Evolutionary conservation across 179 eudicot species (phyloP).

Genomic region (Silene vulgaris): DNA sequence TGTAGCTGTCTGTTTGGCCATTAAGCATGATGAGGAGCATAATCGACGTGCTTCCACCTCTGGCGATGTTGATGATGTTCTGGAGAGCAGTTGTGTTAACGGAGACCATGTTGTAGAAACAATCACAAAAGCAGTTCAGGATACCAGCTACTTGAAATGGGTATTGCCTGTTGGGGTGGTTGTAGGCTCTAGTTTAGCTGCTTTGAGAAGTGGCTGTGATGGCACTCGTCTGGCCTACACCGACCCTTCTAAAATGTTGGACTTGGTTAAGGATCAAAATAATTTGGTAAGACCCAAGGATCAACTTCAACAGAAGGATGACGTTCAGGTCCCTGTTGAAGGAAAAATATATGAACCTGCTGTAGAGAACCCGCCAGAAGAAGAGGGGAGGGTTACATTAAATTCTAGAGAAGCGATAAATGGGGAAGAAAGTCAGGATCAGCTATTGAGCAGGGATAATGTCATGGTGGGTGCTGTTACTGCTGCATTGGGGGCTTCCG

Average conservation of each 20-base stretch:
- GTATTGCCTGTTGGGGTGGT: slow-evolving; percentile 79
- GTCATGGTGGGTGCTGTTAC: slow-evolving; percentile 84
- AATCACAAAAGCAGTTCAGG: slow-evolving; percentile 51
- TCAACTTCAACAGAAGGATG: slow-evolving; percentile 28
- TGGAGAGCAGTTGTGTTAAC: slow-evolving; percentile 35
- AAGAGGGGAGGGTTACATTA: slow-evolving; percentile 7
- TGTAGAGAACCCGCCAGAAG: neutral
- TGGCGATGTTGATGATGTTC: slow-evolving; percentile 25
- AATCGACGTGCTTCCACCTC: slow-evolving; percentile 24
- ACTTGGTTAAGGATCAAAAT: slow-evolving; percentile 28
- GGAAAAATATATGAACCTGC: slow-evolving; percentile 22
- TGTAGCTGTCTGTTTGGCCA: slow-evolving; percentile 46
- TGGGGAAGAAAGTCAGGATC: slow-evolving; percentile 25
- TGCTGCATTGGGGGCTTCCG: slow-evolving; percentile 93
- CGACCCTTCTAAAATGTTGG: slow-evolving; percentile 24
- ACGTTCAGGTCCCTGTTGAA: slow-evolving; percentile 26
- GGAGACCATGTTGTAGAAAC: slow-evolving; percentile 47
- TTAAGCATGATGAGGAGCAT: slow-evolving; percentile 34
- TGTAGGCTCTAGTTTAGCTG: slow-evolving; percentile 83
- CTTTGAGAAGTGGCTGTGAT: slow-evolving; percentile 50
- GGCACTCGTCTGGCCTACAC: slow-evolving; percentile 30
- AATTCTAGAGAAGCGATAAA: slow-evolving; percentile 19
- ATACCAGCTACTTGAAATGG: slow-evolving; percentile 56
- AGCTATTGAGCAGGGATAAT: slow-evolving; percentile 29
- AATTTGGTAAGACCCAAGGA: slow-evolving; percentile 21